Percentiles rank a stretch among this genome's conserved stretches.
phyloP scores from a whole-genome alignment of 2,329 filamentous ascomycete genomes.

The Arthrobotrys musiformis region DNA sequence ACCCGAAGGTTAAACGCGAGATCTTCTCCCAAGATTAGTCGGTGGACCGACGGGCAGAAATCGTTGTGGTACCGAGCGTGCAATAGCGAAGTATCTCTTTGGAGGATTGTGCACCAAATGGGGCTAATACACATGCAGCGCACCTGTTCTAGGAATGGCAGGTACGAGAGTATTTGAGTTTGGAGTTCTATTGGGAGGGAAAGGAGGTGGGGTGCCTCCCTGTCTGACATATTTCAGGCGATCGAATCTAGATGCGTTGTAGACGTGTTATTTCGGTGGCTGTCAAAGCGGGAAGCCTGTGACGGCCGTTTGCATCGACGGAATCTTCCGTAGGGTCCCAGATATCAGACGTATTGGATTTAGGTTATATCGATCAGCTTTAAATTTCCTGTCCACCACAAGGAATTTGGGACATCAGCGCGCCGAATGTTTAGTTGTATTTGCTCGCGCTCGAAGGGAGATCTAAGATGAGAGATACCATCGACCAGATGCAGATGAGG shows the following conservation, averaged over 20 bases:
- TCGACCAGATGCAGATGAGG: no score
- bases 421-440: no score
- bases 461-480: no score
- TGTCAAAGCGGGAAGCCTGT: not conserved
- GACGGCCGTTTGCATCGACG: not conserved
- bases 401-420: no score
- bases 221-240: not conserved
- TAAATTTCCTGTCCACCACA: no score
- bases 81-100: not conserved
- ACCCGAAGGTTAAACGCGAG: not conserved
- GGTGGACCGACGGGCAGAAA: not conserved
- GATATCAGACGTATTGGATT: not conserved
- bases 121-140: not conserved
- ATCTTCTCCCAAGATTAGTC: not conserved
- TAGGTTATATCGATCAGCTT: no score
- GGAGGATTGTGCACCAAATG: not conserved
- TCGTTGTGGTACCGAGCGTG: not conserved
- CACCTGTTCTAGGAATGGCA: not conserved
- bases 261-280: slow-evolving; percentile 1
- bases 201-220: not conserved
- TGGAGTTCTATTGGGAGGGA: not conserved
- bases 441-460: no score
- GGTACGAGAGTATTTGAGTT: slow-evolving; percentile 9
- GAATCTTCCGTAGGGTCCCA: not conserved
- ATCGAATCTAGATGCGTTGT: not conserved